These are phyloP conservation scores for Helicostylum pulchrum DNA, from an alignment of 192 early-diverging fungal genomes.

Conservation along the genomic window DNA sequence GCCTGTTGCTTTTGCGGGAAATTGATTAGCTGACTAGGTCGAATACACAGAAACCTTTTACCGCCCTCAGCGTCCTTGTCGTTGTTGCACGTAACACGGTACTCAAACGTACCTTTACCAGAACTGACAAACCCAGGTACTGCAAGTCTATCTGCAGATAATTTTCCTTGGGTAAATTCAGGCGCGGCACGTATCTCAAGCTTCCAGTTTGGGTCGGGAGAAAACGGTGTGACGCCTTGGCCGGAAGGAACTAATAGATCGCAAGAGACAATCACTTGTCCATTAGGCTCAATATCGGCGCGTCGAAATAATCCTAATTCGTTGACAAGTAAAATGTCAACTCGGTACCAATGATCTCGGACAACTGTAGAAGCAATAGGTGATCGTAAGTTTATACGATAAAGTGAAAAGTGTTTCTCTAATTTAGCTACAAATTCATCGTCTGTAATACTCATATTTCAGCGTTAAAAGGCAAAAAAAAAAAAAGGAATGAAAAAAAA, in stretches of 20 bases:
- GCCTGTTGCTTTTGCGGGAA: conserved; percentile 16
- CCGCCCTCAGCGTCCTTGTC: background rate
- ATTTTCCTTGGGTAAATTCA: background rate
- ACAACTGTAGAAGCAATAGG: conserved; percentile 14
- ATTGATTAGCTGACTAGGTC: background rate
- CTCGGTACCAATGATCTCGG: conserved; percentile 28
- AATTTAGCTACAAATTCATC: conserved; percentile 30
- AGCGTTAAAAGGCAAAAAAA: too few species aligned
- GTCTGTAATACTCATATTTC: conserved; percentile 16
- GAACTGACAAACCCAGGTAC: conserved; percentile 21
- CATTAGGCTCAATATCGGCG: conserved; percentile 25
- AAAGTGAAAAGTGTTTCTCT: conserved; percentile 29
- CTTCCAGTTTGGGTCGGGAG: conserved; percentile 1
- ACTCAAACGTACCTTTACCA: conserved; percentile 31
- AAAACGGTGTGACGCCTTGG: conserved; percentile 6
- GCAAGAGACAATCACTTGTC: conserved; percentile 16
- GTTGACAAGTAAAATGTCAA: conserved; percentile 32
- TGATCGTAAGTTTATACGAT: conserved; percentile 24
- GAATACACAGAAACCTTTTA: conserved; percentile 11
- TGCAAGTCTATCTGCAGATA: background rate
- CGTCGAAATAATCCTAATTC: conserved; percentile 30
- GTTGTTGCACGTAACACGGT: background rate
- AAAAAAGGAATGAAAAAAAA: too few species aligned
- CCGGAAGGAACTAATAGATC: conserved; percentile 9
- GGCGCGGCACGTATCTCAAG: conserved; percentile 18